These are phyloP conservation scores for Ilyonectria mors-panacis DNA, from an alignment of 2,329 filamentous ascomycete species.

Conservation along the genomic window DNA sequence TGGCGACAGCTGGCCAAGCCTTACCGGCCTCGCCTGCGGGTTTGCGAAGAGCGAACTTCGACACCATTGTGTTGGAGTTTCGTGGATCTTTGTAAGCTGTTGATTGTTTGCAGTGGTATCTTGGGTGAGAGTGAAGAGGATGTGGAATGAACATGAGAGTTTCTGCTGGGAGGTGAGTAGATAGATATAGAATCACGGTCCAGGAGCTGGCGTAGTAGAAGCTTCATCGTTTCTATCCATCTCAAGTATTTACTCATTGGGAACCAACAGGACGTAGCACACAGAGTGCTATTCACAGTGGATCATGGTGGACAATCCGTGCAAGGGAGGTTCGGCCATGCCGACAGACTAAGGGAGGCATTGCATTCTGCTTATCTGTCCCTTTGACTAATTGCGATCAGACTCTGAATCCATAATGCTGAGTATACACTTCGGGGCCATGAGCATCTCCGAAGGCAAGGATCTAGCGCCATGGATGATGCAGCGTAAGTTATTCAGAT, in stretches of 20 bases:
- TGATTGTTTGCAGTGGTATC: not conserved
- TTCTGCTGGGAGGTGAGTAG: not conserved
- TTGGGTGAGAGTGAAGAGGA: constrained; percentile 5
- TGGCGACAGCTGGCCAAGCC: constrained; percentile 72
- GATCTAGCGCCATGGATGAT: not conserved
- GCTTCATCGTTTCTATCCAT: constrained; percentile 1
- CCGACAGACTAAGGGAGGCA: not conserved
- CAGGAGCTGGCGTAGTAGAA: not conserved
- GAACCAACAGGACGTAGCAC: not conserved
- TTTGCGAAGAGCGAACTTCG: constrained; percentile 49
- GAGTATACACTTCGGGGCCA: not conserved
- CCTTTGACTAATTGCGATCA: constrained; percentile 5
- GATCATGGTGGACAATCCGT: not conserved
- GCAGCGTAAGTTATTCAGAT: no score
- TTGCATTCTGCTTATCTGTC: not conserved
- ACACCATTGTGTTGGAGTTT: constrained; percentile 5
- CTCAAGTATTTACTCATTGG: not conserved
- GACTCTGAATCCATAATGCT: not conserved
- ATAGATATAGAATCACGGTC: constrained; percentile 5
- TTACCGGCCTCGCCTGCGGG: constrained; percentile 69
- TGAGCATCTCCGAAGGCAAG: not conserved
- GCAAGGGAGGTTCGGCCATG: constrained; percentile 10
- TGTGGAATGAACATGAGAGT: constrained; percentile 1
- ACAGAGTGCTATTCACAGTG: constrained; percentile 2
- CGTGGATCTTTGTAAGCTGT: constrained; percentile 3